These are phyloP conservation scores for Paramyrothecium sp. DNA, from an alignment of 2,329 filamentous ascomycete species.

Conservation along the genomic window DNA sequence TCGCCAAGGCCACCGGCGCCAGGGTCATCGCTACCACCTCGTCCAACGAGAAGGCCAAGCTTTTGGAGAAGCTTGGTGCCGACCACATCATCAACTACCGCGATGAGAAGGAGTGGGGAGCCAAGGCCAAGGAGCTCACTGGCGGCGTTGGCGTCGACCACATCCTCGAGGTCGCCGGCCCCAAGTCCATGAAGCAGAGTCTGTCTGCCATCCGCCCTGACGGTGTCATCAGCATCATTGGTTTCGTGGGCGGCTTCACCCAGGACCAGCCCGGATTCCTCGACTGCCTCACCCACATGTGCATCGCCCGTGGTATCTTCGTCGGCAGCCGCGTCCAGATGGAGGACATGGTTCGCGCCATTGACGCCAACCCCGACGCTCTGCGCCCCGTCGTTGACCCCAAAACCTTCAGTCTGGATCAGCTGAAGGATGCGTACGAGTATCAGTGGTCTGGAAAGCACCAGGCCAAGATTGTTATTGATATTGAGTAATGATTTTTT, in stretches of 20 bases:
- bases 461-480: constrained; percentile 36
- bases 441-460: constrained; percentile 36
- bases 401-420: constrained; percentile 41
- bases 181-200: constrained; percentile 41
- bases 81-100: constrained; percentile 51
- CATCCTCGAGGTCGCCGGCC: constrained; percentile 47
- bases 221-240: constrained; percentile 42
- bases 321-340: constrained; percentile 46
- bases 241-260: constrained; percentile 29
- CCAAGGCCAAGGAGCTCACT: constrained; percentile 39
- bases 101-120: constrained; percentile 43
- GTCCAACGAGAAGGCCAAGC: constrained; percentile 40
- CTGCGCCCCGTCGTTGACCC: constrained; percentile 45
- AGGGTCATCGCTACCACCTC: constrained; percentile 48
- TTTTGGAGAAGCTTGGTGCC: constrained; percentile 44
- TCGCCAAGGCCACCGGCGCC: constrained; percentile 48
- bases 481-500: constrained; percentile 22
- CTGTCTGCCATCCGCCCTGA: constrained; percentile 43
- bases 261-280: constrained; percentile 29
- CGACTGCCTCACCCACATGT: constrained; percentile 26
- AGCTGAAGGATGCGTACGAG: constrained; percentile 42
- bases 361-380: constrained; percentile 44
- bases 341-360: constrained; percentile 49
- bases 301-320: constrained; percentile 44
- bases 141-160: constrained; percentile 45